Percentiles rank a stretch among this genome's conserved stretches.
Evolutionary conservation across 768 basidiomycete genomes (phyloP).

Genomic region (Russula earlei): DNA sequence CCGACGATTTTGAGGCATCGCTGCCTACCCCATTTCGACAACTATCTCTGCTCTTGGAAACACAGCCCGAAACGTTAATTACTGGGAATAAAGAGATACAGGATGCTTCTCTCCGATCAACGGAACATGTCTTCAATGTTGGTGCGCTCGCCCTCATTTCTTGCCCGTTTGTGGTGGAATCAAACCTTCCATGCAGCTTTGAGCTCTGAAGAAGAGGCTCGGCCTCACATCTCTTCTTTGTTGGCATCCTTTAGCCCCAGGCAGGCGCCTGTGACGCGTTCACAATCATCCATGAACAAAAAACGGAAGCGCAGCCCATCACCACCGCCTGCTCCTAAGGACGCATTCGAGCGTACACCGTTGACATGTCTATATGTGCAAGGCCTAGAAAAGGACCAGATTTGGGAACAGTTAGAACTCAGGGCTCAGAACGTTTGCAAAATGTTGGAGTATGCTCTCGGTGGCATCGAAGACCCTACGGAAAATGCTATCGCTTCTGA

Average conservation of each 20-base stretch:
- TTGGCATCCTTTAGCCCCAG: slow-evolving; percentile 59
- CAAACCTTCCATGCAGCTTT: slow-evolving; percentile 39
- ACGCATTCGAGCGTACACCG: slow-evolving; percentile 52
- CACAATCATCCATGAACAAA: slow-evolving; percentile 38
- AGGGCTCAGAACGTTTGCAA: slow-evolving; percentile 60
- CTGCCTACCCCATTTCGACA: slow-evolving; percentile 36
- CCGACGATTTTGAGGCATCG: slow-evolving; percentile 5
- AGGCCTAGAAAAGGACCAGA: slow-evolving; percentile 74
- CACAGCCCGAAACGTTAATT: slow-evolving; percentile 46
- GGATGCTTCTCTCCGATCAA: slow-evolving; percentile 50
- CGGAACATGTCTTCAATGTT: slow-evolving; percentile 68
- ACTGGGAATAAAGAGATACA: slow-evolving; percentile 44
- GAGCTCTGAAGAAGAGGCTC: slow-evolving; percentile 54
- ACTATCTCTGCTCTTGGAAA: slow-evolving; percentile 48
- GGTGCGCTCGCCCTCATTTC: slow-evolving; percentile 35
- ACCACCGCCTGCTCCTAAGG: slow-evolving; percentile 26
- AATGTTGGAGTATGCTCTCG: slow-evolving; percentile 55
- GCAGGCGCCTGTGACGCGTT: slow-evolving; percentile 66
- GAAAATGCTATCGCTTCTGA: slow-evolving; percentile 26
- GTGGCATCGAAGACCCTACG: slow-evolving; percentile 34
- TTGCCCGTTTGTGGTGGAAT: background rate
- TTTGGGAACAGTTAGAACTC: slow-evolving; percentile 93
- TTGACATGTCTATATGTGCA: slow-evolving; percentile 65
- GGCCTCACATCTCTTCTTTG: slow-evolving; percentile 53
- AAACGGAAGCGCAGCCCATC: slow-evolving; percentile 36